Evolutionary conservation across 768 basidiomycete species (phyloP), one percentile per base, ranked within the genome.

Genomic region (Kwoniella newhampshirensis): DNA sequence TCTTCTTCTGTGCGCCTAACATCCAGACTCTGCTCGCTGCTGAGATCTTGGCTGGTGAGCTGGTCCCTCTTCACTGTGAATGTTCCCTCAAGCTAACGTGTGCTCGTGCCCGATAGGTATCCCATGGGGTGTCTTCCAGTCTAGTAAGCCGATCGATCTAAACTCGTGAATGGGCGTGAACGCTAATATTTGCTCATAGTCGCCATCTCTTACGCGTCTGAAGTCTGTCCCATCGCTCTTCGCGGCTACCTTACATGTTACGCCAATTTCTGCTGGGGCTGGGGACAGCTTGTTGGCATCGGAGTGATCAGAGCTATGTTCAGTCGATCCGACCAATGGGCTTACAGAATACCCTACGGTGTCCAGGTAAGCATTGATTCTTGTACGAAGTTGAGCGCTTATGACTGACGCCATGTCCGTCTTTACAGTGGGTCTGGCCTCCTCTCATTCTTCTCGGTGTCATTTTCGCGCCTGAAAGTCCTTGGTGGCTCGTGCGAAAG

Each of bases 191-290:
- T n/a, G n/a, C 41, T 17, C 28, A 11, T 57, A 54, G 58, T 76
- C 47, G 63, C 70, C 4, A 70, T 74, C 60, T 60, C 71, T 25
- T 76, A 76, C 52, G 75, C 75, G 12, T 62, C 73, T 9, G 75
- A 76, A 49, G 75, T 76, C 40, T 68, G 66, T 50, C 75, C 75
- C 2, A 64, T 76, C 39, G 67, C 73, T 11, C 61, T 76, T n/a
- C 63, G 75, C 51, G 69, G 68, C 2, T 74, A 74, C 55, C 53
- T 76, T 12, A 73, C 72, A 9, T 62, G 58, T 37, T 76, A 68
- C 43, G 73, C 68, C 58, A 78, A 77, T 56, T 67, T 74, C n/a
- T 79, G 77, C 59, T 78, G 75, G 75, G 75, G 71, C 40, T 56
- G 68, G 42, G 75, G 75, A 20, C 75, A 76, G 48, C 55, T 73